These are phyloP conservation scores for Chrysoporthe puriensis DNA, from an alignment of 2,329 filamentous ascomycete species.

Conservation along the genomic window DNA sequence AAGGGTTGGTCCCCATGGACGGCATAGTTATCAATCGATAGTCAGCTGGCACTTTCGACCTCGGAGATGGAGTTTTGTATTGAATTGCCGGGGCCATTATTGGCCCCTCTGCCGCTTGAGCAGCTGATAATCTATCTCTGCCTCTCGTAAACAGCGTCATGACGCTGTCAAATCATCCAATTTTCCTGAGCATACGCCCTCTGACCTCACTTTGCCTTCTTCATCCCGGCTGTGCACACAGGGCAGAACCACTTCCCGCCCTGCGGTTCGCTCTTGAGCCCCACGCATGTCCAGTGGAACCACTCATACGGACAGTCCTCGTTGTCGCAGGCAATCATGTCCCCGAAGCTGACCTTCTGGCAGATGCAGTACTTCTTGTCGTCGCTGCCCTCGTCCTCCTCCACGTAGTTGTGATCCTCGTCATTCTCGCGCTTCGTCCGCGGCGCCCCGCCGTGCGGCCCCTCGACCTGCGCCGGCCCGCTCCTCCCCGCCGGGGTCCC, in stretches of 20 bases:
- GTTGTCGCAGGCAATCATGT: conserved; percentile 91
- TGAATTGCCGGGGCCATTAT: too few relatives aligned
- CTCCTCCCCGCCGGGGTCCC: conserved; percentile 41
- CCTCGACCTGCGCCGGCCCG: conserved; percentile 28
- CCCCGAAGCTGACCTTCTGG: conserved; percentile 81
- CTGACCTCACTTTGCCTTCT: conserved; percentile 38
- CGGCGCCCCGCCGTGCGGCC: conserved; percentile 32
- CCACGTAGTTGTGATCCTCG: conserved; percentile 54
- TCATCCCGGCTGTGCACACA: conserved; percentile 58
- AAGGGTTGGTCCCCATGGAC: too few relatives aligned
- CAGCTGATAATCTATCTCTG: too few relatives aligned
- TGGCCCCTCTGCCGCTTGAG: too few relatives aligned
- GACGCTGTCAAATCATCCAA: too few relatives aligned
- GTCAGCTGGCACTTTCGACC: too few relatives aligned
- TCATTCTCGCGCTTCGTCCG: conserved; percentile 33
- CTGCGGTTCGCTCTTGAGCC: conserved; percentile 67
- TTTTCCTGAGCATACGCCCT: too few relatives aligned
- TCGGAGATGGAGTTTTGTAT: too few relatives aligned
- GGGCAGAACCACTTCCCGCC: conserved; percentile 69
- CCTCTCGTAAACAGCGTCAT: too few relatives aligned
- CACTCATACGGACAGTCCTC: conserved; percentile 80
- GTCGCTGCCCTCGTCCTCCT: conserved; percentile 73
- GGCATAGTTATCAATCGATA: too few relatives aligned
- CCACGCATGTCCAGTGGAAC: conserved; percentile 83
- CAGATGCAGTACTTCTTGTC: conserved; percentile 85